A percentile compares a stretch with the other conserved stretches of the same genome.
phyloP scores from a whole-genome alignment of 225 moss, liverwort and hornwort genomes.

The Antitrichia curtipendula region DNA sequence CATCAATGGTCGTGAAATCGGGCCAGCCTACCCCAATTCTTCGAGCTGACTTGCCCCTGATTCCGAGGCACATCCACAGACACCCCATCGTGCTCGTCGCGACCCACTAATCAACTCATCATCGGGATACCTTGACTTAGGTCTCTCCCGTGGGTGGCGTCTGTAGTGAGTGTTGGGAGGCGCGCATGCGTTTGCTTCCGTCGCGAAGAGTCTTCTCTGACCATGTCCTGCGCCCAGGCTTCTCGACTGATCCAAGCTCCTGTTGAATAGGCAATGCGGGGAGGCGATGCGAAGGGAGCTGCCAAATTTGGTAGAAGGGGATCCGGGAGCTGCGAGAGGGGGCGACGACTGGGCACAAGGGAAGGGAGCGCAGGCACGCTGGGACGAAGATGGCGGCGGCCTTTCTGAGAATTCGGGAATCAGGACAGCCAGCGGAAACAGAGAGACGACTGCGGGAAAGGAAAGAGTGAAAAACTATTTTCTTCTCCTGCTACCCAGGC shows the following conservation, averaged over 20 bases:
- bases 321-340: neutral
- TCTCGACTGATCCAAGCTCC: neutral
- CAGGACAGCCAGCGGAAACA: neutral
- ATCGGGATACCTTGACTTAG: neutral
- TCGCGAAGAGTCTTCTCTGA: neutral
- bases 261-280: neutral
- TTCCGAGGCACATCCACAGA: conserved; percentile 32
- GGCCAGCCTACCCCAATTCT: conserved; percentile 21
- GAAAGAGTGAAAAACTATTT: neutral
- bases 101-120: neutral
- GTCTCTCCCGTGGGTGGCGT: neutral
- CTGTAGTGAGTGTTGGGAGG: neutral
- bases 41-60: conserved; percentile 20
- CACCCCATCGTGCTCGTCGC: conserved; percentile 17
- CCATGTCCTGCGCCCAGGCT: neutral
- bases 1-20: neutral
- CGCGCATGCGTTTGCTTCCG: neutral
- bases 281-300: neutral
- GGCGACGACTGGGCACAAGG: neutral
- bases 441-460: neutral
- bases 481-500: neutral
- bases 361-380: neutral
- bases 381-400: conserved; percentile 19
- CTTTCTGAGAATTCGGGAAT: conserved; percentile 5
- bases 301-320: conserved; percentile 5